Percentiles rank a stretch among this genome's conserved stretches.
phyloP scores from a whole-genome alignment of 306 rosid genomes.

The Lupinus albus region DNA sequence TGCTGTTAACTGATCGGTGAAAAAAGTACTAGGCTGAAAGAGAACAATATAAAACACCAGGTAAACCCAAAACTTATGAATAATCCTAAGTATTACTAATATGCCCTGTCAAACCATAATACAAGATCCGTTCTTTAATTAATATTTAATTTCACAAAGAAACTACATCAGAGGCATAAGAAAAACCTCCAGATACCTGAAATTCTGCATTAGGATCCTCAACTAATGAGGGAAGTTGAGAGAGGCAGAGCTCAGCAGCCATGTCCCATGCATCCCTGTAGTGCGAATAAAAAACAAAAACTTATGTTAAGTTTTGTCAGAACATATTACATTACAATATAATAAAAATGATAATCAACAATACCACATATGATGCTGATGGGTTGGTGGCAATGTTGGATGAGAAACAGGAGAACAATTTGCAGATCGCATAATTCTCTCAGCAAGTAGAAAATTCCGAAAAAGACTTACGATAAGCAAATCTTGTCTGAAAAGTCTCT shows the following conservation, averaged over 20 bases:
- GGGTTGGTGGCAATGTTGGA: conserved; percentile 90
- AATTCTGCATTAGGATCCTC: conserved; percentile 86
- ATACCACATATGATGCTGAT: conserved; percentile 99
- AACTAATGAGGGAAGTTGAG: conserved; percentile 90
- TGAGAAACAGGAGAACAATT: conserved; percentile 95
- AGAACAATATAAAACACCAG: conserved; percentile 20
- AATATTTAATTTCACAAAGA: conserved; percentile 14
- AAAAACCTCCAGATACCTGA: conserved; percentile 56
- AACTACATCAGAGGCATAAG: conserved; percentile 18
- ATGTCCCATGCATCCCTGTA: conserved; percentile 99
- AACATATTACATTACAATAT: conserved; percentile 8
- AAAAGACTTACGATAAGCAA: conserved; percentile 89
- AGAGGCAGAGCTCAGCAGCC: conserved; percentile 99
- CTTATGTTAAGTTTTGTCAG: conserved; percentile 31
- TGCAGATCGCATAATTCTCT: conserved; percentile 97
- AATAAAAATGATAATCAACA: conserved; percentile 40
- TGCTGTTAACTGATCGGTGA: conserved; percentile 94
- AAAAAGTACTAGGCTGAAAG: conserved; percentile 90
- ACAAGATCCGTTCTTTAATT: no score
- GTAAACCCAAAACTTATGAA: conserved; percentile 29
- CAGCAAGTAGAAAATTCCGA: conserved; percentile 94
- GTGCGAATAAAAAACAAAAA: conserved; percentile 30
- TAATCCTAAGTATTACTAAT: neutral
- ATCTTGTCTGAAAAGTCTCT: conserved; percentile 96
- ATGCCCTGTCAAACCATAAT: neutral